Evolutionary conservation across 352 stramenopile genomes (phyloP).

Genomic region (Lagenidium sp.): DNA sequence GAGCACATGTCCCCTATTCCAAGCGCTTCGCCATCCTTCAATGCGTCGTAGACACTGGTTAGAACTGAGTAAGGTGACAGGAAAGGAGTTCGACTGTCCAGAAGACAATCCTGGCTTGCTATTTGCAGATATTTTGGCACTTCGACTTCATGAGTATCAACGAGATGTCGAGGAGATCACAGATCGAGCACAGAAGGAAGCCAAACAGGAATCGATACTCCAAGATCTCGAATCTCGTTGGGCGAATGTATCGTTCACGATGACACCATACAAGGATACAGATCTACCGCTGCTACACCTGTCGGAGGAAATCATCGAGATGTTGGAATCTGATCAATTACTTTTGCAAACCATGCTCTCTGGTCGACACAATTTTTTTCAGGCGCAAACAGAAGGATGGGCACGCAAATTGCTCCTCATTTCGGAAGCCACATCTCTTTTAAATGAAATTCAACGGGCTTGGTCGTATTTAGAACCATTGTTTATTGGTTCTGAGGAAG

Average conservation of each 20-base stretch:
- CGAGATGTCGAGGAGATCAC: slow-evolving; percentile 88
- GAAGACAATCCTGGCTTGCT: slow-evolving; percentile 55
- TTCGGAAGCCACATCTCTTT: slow-evolving; percentile 75
- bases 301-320: slow-evolving; percentile 90
- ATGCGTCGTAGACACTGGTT: slow-evolving; percentile 71
- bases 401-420: slow-evolving; percentile 48
- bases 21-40: slow-evolving; percentile 63
- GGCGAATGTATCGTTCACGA: slow-evolving; percentile 60
- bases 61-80: slow-evolving; percentile 49
- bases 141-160: slow-evolving; percentile 74
- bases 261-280: slow-evolving; percentile 85
- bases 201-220: slow-evolving; percentile 83
- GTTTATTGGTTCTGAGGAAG: slow-evolving; percentile 93
- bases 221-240: slow-evolving; percentile 75
- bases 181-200: slow-evolving; percentile 87
- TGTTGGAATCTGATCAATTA: slow-evolving; percentile 93
- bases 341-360: slow-evolving; percentile 91
- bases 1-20: slow-evolving; percentile 68
- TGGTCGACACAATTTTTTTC: slow-evolving; percentile 61
- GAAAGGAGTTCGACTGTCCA: slow-evolving; percentile 46
- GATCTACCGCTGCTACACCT: slow-evolving; percentile 80
- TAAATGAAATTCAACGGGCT: slow-evolving; percentile 92
- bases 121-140: slow-evolving; percentile 75
- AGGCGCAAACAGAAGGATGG: slow-evolving; percentile 47
- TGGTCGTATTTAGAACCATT: slow-evolving; percentile 95